Evolutionary conservation across 208 protist species (phyloP).

Genomic region (Crithidia mellificae): DNA sequence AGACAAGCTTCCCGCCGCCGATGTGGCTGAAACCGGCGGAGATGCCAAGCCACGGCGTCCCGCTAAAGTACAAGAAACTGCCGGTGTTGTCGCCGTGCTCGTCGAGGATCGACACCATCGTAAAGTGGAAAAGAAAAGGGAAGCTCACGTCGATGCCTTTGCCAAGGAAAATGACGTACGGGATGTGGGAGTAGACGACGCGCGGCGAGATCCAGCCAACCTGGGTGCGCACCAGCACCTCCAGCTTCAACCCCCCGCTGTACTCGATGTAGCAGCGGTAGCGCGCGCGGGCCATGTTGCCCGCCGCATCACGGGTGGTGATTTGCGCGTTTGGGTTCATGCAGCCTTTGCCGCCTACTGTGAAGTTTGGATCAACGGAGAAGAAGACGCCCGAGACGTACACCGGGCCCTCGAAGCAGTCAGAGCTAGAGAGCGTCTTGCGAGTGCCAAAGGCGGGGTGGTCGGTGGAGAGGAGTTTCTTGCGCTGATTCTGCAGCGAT

Average conservation of each 20-base stretch:
- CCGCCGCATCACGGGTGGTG: slow-evolving; percentile 66
- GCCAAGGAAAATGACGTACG: slow-evolving; percentile 78
- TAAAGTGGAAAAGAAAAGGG: slow-evolving; percentile 83
- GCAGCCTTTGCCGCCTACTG: slow-evolving; percentile 45
- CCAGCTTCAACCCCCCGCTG: slow-evolving; percentile 64
- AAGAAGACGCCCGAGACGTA: slow-evolving; percentile 83
- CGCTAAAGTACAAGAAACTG: slow-evolving; percentile 83
- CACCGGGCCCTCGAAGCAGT: slow-evolving; percentile 68
- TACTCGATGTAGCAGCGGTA: slow-evolving; percentile 77
- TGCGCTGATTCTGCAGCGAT: slow-evolving; percentile 14
- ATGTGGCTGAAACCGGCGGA: slow-evolving; percentile 66
- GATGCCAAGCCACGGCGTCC: slow-evolving; percentile 81
- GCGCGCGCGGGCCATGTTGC: slow-evolving; percentile 73
- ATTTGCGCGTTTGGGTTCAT: slow-evolving; percentile 89
- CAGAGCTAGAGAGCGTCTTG: slow-evolving; percentile 44
- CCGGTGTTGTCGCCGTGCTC: slow-evolving; percentile 80
- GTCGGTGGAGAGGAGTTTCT: slow-evolving; percentile 58
- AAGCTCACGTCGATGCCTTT: slow-evolving; percentile 79
- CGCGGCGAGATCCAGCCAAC: slow-evolving; percentile 89
- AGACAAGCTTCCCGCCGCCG: slow-evolving; percentile 61
- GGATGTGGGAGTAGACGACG: slow-evolving; percentile 69
- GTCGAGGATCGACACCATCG: slow-evolving; percentile 81
- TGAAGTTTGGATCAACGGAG: slow-evolving; percentile 73
- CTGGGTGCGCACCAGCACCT: slow-evolving; percentile 75
- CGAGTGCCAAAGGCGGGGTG: slow-evolving; percentile 75